Conservation (phyloP, 768 basidiomycete species). For the Trametes cinnabarina region DNA sequence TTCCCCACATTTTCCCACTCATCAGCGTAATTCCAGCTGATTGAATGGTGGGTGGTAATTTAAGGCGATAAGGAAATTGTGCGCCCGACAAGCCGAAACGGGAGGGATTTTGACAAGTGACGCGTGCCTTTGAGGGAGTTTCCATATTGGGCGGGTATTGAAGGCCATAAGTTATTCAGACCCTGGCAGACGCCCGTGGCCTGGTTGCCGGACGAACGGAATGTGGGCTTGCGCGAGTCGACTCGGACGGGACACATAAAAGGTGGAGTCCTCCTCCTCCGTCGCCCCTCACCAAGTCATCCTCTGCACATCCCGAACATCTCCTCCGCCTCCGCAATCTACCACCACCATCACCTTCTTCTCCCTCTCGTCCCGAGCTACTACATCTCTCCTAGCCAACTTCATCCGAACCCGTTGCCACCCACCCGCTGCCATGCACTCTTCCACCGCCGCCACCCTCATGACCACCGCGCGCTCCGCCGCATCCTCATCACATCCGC, state of each 20-base stretch:
- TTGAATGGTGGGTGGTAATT: not conserved
- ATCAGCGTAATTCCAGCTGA: not conserved
- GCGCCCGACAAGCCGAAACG: not conserved
- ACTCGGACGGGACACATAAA: constrained; percentile 17
- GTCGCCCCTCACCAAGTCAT: constrained; percentile 19
- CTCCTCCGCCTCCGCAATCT: constrained; percentile 7
- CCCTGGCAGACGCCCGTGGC: not conserved
- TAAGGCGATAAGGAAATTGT: not conserved
- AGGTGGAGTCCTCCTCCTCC: constrained; percentile 17
- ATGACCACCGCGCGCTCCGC: constrained; percentile 13
- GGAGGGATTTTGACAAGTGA: constrained; percentile 1
- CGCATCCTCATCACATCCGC: constrained; percentile 15
- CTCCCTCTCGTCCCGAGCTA: constrained; percentile 11
- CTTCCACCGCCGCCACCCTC: not conserved
- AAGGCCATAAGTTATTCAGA: not conserved
- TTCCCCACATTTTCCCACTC: constrained; percentile 7
- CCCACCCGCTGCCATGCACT: constrained; percentile 18
- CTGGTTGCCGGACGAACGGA: constrained; percentile 14
- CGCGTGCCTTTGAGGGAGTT: constrained; percentile 1
- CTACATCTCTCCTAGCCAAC: not conserved
- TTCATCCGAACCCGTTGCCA: constrained; percentile 4
- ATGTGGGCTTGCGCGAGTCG: not conserved
- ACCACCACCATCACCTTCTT: not conserved
- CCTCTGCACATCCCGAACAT: no score
- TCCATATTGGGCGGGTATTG: constrained; percentile 7